Base-by-base conservation (phyloP, 805 yeast species). In the Tanozyma kutaoensis region DNA sequence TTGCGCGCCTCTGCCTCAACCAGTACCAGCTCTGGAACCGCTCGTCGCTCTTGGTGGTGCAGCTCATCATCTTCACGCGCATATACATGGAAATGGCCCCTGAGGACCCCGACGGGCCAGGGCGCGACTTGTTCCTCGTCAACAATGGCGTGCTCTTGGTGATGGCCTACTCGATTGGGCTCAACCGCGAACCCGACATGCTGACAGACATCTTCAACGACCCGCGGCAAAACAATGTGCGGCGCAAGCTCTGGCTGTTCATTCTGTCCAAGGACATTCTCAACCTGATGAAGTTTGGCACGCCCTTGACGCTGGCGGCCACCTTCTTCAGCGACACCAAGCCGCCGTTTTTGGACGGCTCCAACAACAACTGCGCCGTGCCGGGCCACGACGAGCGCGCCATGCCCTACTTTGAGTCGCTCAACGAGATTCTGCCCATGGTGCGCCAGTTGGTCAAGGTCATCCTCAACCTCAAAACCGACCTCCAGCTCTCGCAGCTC, bases 71-170 rank as follows among this genome's bases (percentile, higher is more conserved):
- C 6, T 34, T 26, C 16, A 26, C 31, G 23, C 24, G 36, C 6
- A 24, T 34, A 12, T 39, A 39, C 29, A 27, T 32, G 31, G 30
- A 28, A 14, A 8, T 34, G 6, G 38, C 42, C 2, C 42, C 43
- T 5, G 43, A 39, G 12, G 33, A 38, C 14, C 26, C 36, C 5
- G 43, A 39, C 9, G 43, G 43, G 6, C 42, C 42, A 6, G 33
- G 29, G 8, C 26, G 39, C 6, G 37, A 38, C 26, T 28, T 30
- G 24, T 34, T 28, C 29, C 42, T 32, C 25, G 31, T 36, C 17
- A 34, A 33, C 24, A 30, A 31, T 15, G 40, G 42, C 3, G 29
- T 34, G 9, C 16, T 39, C 19, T 28, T 36, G 11, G 42, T 36
- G 24, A 38, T 36, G 34, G 42, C 35, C 2, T 28, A 31, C 23